phyloP scores from a whole-genome alignment of 176 grass and related monocot species.

The Raddia distichophylla region DNA sequence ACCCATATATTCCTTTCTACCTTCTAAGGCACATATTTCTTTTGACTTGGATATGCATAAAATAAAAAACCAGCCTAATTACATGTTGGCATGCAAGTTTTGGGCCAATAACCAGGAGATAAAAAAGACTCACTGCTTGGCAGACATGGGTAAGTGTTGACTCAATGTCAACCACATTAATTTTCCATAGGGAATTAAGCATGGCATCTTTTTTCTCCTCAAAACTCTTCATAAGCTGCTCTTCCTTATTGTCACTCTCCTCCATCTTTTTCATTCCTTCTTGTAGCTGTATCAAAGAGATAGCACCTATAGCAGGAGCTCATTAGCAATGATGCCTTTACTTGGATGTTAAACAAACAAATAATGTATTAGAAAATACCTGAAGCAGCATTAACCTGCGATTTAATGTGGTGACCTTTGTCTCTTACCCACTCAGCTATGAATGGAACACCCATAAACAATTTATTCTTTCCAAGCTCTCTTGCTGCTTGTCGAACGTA shows the following conservation, averaged over 20 bases:
- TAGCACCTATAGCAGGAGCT: conserved; percentile 61
- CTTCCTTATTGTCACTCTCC: conserved; percentile 68
- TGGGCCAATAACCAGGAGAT: not conserved
- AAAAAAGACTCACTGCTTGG: conserved; percentile 62
- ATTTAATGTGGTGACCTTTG: conserved; percentile 94
- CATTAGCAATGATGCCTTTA: conserved; percentile 17
- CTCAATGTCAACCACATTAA: conserved; percentile 98
- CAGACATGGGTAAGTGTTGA: conserved; percentile 80
- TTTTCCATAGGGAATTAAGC: conserved; percentile 95
- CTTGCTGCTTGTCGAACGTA: conserved; percentile 84
- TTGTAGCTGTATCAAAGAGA: conserved; percentile 85
- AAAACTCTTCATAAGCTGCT: conserved; percentile 54
- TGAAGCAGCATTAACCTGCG: conserved; percentile 96
- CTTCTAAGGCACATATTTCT: not conserved
- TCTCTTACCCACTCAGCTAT: conserved; percentile 98
- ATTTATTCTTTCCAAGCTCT: conserved; percentile 78
- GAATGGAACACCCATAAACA: conserved; percentile 88
- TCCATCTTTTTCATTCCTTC: conserved; percentile 89
- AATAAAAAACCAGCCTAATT: not conserved
- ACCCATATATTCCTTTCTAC: not conserved
- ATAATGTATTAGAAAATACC: conserved; percentile 55
- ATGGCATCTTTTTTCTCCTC: conserved; percentile 96
- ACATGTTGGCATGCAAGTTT: not conserved
- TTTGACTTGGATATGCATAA: conserved; percentile 4
- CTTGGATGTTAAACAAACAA: conserved; percentile 6